Conservation (phyloP, 2,329 filamentous ascomycete genomes). For the Arthrobotrys pseudoclavata region DNA sequence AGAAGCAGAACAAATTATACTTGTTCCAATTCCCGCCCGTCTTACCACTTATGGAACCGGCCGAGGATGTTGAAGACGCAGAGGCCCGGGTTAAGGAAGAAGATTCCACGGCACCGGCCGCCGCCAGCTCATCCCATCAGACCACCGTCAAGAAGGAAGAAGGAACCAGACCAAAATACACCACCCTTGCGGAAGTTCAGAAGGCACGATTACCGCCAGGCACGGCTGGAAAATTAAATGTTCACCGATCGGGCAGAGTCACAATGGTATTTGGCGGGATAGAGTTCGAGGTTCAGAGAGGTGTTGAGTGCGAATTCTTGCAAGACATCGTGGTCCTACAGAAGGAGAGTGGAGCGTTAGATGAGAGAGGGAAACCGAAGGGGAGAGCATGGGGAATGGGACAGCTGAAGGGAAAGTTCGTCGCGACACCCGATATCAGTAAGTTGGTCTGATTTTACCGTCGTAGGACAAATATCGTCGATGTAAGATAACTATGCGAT, state of each 20-base stretch:
- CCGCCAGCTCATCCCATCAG: constrained; percentile 28
- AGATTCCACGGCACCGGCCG: constrained; percentile 27
- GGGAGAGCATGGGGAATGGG: constrained; percentile 71
- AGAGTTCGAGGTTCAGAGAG: constrained; percentile 72
- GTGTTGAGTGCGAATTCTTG: constrained; percentile 72
- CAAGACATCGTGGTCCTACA: constrained; percentile 72
- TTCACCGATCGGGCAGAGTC: constrained; percentile 74
- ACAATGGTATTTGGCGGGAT: constrained; percentile 76
- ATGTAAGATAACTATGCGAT: constrained; percentile 52
- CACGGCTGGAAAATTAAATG: constrained; percentile 73
- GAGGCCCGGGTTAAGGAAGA: constrained; percentile 39
- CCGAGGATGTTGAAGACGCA: constrained; percentile 32
- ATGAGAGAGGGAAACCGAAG: constrained; percentile 62
- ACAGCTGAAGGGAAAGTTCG: constrained; percentile 75
- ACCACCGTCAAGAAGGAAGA: constrained; percentile 27
- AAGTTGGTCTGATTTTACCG: constrained; percentile 44
- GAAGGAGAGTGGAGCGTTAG: constrained; percentile 60
- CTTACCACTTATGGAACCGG: constrained; percentile 60
- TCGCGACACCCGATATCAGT: constrained; percentile 71
- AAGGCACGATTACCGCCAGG: constrained; percentile 69
- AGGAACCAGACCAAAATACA: constrained; percentile 62
- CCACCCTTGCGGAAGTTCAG: constrained; percentile 64
- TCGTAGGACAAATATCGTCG: constrained; percentile 7
- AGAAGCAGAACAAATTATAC: constrained; percentile 63
- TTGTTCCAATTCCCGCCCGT: constrained; percentile 63